These are phyloP conservation scores for Grosmannia serpens DNA, from an alignment of 2,329 filamentous ascomycete genomes.

Conservation along the genomic window DNA sequence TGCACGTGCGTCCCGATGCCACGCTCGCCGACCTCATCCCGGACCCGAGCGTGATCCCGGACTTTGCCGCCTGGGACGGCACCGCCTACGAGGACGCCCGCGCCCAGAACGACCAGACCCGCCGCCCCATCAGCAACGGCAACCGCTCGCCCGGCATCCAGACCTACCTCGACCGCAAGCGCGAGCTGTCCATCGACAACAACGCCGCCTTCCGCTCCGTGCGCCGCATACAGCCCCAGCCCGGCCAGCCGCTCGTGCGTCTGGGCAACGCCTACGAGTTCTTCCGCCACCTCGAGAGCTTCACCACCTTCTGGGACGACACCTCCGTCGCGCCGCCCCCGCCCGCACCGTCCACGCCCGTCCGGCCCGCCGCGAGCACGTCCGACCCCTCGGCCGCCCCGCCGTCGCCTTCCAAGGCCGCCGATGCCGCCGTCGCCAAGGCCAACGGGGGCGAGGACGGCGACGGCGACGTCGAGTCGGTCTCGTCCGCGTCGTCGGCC, in stretches of 20 bases:
- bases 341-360: slow-evolving; percentile 20
- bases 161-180: slow-evolving; percentile 45
- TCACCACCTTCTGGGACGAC: slow-evolving; percentile 52
- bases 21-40: slow-evolving; percentile 40
- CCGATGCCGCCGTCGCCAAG: not conserved
- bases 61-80: slow-evolving; percentile 39
- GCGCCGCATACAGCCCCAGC: slow-evolving; percentile 40
- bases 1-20: slow-evolving; percentile 41
- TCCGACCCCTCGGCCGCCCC: not conserved
- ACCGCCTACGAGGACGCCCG: slow-evolving; percentile 37
- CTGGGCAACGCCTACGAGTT: slow-evolving; percentile 56
- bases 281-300: slow-evolving; percentile 48
- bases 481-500: slow-evolving; percentile 6
- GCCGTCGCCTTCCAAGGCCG: not conserved
- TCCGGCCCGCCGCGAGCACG: slow-evolving; percentile 26
- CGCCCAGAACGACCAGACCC: slow-evolving; percentile 35
- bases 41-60: slow-evolving; percentile 39
- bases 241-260: slow-evolving; percentile 40
- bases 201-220: slow-evolving; percentile 50
- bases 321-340: slow-evolving; percentile 26
- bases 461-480: slow-evolving; percentile 8
- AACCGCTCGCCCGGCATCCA: slow-evolving; percentile 44
- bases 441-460: slow-evolving; percentile 3
- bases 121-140: slow-evolving; percentile 38
- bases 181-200: slow-evolving; percentile 45